Evolutionary conservation across 2,329 filamentous ascomycete species (phyloP).

Genomic region (Byssothecium circinans): DNA sequence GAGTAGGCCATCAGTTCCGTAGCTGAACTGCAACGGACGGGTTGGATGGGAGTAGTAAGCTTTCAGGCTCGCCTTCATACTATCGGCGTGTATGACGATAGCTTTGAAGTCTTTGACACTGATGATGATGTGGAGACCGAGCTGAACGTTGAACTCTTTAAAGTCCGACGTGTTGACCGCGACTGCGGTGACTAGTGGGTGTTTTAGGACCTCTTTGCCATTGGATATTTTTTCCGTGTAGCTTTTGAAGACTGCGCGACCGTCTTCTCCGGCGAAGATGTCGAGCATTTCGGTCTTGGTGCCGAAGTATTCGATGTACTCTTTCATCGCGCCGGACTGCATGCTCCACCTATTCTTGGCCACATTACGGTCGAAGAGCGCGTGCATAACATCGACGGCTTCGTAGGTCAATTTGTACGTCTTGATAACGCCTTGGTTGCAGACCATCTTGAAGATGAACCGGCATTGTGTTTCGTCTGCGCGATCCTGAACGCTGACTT

Average conservation of each 20-base stretch:
- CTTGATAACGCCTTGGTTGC: constrained; percentile 75
- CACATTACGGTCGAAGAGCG: constrained; percentile 69
- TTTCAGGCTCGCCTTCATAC: constrained; percentile 65
- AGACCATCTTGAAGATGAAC: constrained; percentile 72
- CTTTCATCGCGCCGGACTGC: constrained; percentile 68
- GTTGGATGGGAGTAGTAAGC: constrained; percentile 72
- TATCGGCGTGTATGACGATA: constrained; percentile 74
- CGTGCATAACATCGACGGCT: constrained; percentile 71
- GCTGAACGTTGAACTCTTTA: constrained; percentile 71
- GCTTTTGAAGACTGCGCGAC: constrained; percentile 72
- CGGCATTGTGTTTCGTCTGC: constrained; percentile 69
- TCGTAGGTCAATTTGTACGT: constrained; percentile 78
- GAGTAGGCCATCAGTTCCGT: constrained; percentile 66
- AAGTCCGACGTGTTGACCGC: constrained; percentile 77
- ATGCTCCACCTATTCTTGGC: constrained; percentile 73
- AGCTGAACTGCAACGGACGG: constrained; percentile 72
- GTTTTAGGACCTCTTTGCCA: constrained; percentile 73
- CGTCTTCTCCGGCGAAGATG: constrained; percentile 68
- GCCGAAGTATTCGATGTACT: constrained; percentile 79
- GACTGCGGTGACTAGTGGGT: constrained; percentile 78
- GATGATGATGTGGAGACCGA: constrained; percentile 76
- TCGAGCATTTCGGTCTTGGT: constrained; percentile 80
- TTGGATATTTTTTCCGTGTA: constrained; percentile 78
- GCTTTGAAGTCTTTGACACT: constrained; percentile 82
- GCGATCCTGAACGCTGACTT: constrained; percentile 73